Base-by-base conservation (phyloP, 202 grass and related monocot species). In the Eragrostis tef region DNA sequence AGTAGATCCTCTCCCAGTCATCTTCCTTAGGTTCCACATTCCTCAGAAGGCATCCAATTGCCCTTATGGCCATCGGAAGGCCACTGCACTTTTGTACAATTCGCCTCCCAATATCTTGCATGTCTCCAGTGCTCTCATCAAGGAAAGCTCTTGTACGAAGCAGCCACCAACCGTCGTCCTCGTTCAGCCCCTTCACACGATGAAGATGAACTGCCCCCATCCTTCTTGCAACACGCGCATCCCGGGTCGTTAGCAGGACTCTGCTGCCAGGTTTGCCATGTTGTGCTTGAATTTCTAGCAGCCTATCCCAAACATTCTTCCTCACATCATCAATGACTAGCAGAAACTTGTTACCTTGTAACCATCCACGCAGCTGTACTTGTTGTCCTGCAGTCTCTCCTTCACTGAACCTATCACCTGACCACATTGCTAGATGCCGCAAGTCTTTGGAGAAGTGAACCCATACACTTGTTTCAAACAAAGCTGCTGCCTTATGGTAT, bases 61-160 rank as follows among this genome's bases (percentile, higher is more conserved):
- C 85, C 44, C 85, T 89, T 80, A 97, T 90, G n/a, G 90, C 84
- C 62, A 93, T 79, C 26, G 93, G 93, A 89, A 93, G 77, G 69
- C 93, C 93, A 80, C 50, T 77, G 64, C 93, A 97, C 70, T 85
- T 87, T 66, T 85, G 83, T 25, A 90, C 88, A 67, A 93, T 91
- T 73, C 75, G 59, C 60, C 85, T 84, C 50, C 93, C 93, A 2
- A 97, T 74, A 73, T 91, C 86, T 21, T 72, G 72, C 70, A 91
- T 68, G 27, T 74, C 49, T 14, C 86, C 80, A 60, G 41, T 43
- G 2, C 27, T 74, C 41, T 74, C 86, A 49, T 71, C 74, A 67
- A 83, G 67, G 27, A 85, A 78, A 3, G 79, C 79, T 51, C 47
- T 86, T 52, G 67, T 86, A 25, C 48, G 70, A 52, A 89, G 77